Evolutionary conservation across 306 rosid genomes (phyloP).

Genomic region (Sindora glabra): DNA sequence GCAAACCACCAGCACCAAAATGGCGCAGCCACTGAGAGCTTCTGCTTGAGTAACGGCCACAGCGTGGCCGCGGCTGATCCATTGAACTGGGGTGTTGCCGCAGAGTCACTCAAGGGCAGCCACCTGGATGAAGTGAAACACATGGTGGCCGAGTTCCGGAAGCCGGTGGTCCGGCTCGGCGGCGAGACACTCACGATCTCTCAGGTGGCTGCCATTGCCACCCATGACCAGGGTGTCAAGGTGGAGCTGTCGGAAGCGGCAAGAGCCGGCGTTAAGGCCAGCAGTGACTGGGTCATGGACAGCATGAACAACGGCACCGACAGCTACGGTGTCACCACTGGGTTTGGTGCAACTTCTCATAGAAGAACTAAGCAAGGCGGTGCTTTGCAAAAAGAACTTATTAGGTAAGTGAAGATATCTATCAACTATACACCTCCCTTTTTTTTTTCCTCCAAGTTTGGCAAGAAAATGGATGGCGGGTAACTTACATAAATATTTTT

Average conservation of each 20-base stretch:
- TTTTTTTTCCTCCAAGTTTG: too few relatives aligned
- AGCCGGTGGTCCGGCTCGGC: slow-evolving; percentile 34
- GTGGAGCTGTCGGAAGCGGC: slow-evolving; percentile 53
- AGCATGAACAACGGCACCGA: slow-evolving; percentile 67
- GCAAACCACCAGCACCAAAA: neutral
- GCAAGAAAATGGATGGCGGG: too few relatives aligned
- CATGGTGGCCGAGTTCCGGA: slow-evolving; percentile 44
- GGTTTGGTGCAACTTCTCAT: slow-evolving; percentile 88
- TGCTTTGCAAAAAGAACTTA: slow-evolving; percentile 84
- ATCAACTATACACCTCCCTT: too few relatives aligned
- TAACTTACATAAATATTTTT: too few relatives aligned
- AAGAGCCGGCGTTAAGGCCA: slow-evolving; percentile 73
- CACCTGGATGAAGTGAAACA: slow-evolving; percentile 51
- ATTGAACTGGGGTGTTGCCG: slow-evolving; percentile 37
- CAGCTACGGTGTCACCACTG: slow-evolving; percentile 94
- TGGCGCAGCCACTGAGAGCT: slow-evolving; percentile 8
- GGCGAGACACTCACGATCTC: slow-evolving; percentile 39
- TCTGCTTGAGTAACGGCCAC: slow-evolving; percentile 16
- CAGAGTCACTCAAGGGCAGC: slow-evolving; percentile 37
- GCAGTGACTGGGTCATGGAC: slow-evolving; percentile 92
- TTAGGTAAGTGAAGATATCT: slow-evolving; percentile 42
- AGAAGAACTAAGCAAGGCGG: slow-evolving; percentile 81
- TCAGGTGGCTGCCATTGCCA: slow-evolving; percentile 48
- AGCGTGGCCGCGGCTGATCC: slow-evolving; percentile 26
- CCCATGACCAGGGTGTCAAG: neutral